Base-by-base conservation (phyloP, 345 rosid genomes). In the Rhodomyrtus tomentosa region DNA sequence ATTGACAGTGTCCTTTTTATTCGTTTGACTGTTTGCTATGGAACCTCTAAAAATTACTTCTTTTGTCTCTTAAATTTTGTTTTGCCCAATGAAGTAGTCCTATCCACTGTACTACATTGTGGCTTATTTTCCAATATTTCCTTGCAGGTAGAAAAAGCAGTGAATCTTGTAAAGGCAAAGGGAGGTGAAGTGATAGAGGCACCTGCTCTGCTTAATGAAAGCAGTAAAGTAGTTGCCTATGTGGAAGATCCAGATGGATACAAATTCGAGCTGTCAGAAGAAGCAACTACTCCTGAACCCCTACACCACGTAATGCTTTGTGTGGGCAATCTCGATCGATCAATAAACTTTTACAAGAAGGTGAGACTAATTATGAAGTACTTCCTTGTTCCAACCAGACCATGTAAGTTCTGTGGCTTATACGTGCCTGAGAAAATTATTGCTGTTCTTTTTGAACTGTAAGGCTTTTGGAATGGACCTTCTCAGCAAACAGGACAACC, bases 401-500 rank as follows among this genome's bases (percentile, higher is more conserved):
- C 79, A 68, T 36, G 45, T 68, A 36, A 68, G 45, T 21, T 68
- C 45, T 18, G 79, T 68, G 12, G 25, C 25, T 2, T 68, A 36
- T 18, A 68, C 6, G 14, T 68, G 79, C 79, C 40, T 68, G 40
- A 68, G 79, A 18, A 36, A 68, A 68, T 18, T 32, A 68, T 68
- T 36, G 45, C 45, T 68, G 79, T 68, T 74, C 79, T 62, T 83
- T 89, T 84, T 55, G 12, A 68, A 68, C 79, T 68, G 79, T 45
- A 82, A 96, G 99, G 98, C 98, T 84, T 95, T 95, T 89, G 99
- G 98, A 86, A 96, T 96, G 99, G 96, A 94, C 87, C 99, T 96
- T 89, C 95, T 96, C 54, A 94, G 95, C 50, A 94, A 87, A 88
- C 88, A 93, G 87, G 99, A 96, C 90, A 93, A 93, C 86, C 98